Base-by-base conservation (phyloP, 192 early-diverging fungal species). In the Funneliformis geosporum region DNA sequence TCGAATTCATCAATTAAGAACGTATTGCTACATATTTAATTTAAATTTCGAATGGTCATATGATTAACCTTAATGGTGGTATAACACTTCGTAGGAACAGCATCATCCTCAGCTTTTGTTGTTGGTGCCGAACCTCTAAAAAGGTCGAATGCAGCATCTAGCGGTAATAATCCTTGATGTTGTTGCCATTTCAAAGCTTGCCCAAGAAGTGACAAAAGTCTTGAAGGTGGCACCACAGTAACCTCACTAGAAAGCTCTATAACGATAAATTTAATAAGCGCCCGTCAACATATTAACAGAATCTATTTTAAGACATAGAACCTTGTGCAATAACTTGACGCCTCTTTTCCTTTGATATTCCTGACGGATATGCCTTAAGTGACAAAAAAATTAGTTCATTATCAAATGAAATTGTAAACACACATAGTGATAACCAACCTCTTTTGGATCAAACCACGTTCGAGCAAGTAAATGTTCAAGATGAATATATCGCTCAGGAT, bases 151-250 rank as follows among this genome's bases (percentile, higher is more conserved):
- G 89, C 84, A 0, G 88, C 84, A 73, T 93, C 92, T 1, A 91
- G 88, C 4, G 91, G 86, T 12, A 97, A 78, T 25, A 93, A 80
- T 3, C 94, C 95, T 79, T 97, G 93, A 39, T 92, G 83, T 28
- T 92, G 87, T 81, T 98, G 97, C 91, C 94, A 97, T 83, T 96
- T 96, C 12, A 98, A 78, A 0, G 94, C 84, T 80, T 99, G 96
- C 0, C 94, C 93, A 0, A 99, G 81, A 12, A 99, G 83, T 0
- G 96, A 88, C 25, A 99, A 82, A 18, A 99, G 86, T 28, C 97
- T 91, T 3, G 91, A 89, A 7, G 94, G 90, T 4, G 93, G 85
- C 6, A 93, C 96, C 4, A 90, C 89, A 0, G 90, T 90, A 18
- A 97, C 90, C 73, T 97, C 88, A 28, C 82, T 82, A 11, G 85